These are phyloP conservation scores for Solanum pennellii DNA, from an alignment of 257 asterid species.

Conservation along the genomic window DNA sequence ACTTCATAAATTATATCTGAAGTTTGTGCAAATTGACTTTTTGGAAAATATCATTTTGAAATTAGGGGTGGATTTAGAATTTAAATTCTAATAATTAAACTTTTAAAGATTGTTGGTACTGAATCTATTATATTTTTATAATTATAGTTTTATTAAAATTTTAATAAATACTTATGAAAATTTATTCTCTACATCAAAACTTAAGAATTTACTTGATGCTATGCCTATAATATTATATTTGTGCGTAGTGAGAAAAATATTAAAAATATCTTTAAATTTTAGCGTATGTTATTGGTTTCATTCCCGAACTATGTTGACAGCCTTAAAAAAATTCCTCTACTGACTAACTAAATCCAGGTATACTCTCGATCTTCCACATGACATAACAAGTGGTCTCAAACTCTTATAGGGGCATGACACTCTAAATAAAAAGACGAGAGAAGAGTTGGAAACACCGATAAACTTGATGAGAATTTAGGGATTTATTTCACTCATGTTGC, in stretches of 20 bases:
- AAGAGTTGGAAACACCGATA: too few relatives aligned
- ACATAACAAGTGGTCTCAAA: neutral
- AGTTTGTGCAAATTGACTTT: neutral
- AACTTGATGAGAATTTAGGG: too few relatives aligned
- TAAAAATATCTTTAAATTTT: rapidly evolving
- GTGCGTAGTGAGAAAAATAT: rapidly evolving
- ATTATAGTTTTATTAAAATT: neutral
- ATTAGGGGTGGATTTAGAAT: neutral
- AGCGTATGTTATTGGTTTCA: too few relatives aligned
- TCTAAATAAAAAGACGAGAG: too few relatives aligned
- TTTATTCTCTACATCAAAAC: neutral
- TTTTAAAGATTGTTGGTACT: rapidly evolving
- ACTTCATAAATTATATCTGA: neutral
- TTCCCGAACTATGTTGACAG: too few relatives aligned
- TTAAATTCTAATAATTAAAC: neutral
- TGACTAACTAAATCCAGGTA: too few relatives aligned
- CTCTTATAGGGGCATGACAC: rapidly evolving
- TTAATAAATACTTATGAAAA: neutral
- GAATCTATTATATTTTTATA: neutral
- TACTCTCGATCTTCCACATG: rapidly evolving
- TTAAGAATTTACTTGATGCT: too few relatives aligned
- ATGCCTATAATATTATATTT: too few relatives aligned
- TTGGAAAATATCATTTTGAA: neutral
- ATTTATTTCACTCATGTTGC: neutral
- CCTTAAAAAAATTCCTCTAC: too few relatives aligned